Evolutionary conservation across 2,329 filamentous ascomycete species (phyloP).

Genomic region (Verticillium albo-atrum): DNA sequence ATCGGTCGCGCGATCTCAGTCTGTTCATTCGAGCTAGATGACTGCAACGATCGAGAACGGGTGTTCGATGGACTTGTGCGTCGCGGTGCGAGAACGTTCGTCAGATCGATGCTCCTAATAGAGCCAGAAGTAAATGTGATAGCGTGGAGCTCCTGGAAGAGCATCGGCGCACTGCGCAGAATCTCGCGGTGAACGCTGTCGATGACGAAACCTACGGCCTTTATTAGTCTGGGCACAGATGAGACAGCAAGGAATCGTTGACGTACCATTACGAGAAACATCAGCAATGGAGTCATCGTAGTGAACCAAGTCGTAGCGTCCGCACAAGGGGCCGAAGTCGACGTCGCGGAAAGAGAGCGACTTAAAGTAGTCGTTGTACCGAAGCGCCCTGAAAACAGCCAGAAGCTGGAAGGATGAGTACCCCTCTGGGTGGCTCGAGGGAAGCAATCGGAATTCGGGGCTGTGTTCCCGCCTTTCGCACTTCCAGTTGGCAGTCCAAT

Average conservation of each 20-base stretch:
- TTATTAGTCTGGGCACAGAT: neutral
- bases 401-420: constrained; percentile 50
- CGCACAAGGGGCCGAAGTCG: constrained; percentile 38
- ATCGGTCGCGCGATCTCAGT: constrained; percentile 44
- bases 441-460: constrained; percentile 51
- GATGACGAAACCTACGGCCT: constrained; percentile 7
- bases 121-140: constrained; percentile 52
- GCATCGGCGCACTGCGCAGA: constrained; percentile 35
- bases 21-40: constrained; percentile 5
- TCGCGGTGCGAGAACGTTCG: constrained; percentile 29
- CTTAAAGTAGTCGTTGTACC: constrained; percentile 57
- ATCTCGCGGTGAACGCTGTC: constrained; percentile 16
- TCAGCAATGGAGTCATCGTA: constrained; percentile 44
- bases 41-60: neutral
- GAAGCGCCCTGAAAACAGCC: constrained; percentile 51
- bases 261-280: constrained; percentile 46
- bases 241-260: neutral
- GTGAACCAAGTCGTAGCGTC: constrained; percentile 35
- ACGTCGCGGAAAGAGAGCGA: constrained; percentile 51
- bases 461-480: constrained; percentile 36
- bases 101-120: constrained; percentile 49
- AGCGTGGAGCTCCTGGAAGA: constrained; percentile 54
- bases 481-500: constrained; percentile 48
- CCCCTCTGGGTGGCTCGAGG: constrained; percentile 27
- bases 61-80: constrained; percentile 6